These are phyloP conservation scores for Pyrenochaeta sp. DNA, from an alignment of 2,329 filamentous ascomycete genomes.

Conservation along the genomic window DNA sequence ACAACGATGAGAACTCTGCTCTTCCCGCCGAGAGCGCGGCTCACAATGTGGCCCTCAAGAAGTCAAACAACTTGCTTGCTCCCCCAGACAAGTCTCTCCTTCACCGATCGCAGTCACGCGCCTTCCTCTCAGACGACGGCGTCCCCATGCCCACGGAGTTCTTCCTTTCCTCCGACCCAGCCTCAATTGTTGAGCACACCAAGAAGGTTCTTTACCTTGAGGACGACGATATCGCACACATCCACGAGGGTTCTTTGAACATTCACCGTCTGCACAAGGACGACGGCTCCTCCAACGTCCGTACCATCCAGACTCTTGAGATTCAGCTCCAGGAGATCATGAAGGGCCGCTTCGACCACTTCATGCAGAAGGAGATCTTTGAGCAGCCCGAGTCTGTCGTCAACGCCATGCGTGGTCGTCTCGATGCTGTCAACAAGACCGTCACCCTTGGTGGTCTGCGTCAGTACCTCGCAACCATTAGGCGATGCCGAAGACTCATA, in stretches of 20 bases:
- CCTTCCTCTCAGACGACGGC: slow-evolving; percentile 98
- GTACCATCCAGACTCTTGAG: slow-evolving; percentile 97
- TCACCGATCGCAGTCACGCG: slow-evolving; percentile 96
- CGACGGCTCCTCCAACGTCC: slow-evolving; percentile 94
- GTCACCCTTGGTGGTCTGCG: slow-evolving; percentile 95
- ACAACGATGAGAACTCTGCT: slow-evolving; percentile 77
- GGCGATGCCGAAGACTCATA: slow-evolving; percentile 94
- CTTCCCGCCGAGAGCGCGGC: slow-evolving; percentile 93
- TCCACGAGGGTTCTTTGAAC: slow-evolving; percentile 98
- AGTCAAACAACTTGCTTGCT: slow-evolving; percentile 70
- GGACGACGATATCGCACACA: slow-evolving; percentile 99
- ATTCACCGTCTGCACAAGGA: slow-evolving; percentile 98
- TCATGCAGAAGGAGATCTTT: slow-evolving; percentile 99
- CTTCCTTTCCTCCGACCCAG: slow-evolving; percentile 98
- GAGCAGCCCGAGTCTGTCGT: slow-evolving; percentile 99
- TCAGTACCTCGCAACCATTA: slow-evolving; percentile 95
- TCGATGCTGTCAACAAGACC: slow-evolving; percentile 91
- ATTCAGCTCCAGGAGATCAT: slow-evolving; percentile 99
- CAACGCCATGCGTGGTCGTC: slow-evolving; percentile 99
- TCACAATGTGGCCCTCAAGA: slow-evolving; percentile 97
- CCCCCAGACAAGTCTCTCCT: slow-evolving; percentile 97
- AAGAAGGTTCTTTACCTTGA: slow-evolving; percentile 99
- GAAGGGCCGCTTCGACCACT: slow-evolving; percentile 99
- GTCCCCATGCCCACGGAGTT: slow-evolving; percentile 98
- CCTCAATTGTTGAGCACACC: slow-evolving; percentile 98